Percentiles rank a stretch among this genome's conserved stretches.
phyloP scores from a whole-genome alignment of 2,329 filamentous ascomycete genomes.

The Trichoderma cornu-damae region DNA sequence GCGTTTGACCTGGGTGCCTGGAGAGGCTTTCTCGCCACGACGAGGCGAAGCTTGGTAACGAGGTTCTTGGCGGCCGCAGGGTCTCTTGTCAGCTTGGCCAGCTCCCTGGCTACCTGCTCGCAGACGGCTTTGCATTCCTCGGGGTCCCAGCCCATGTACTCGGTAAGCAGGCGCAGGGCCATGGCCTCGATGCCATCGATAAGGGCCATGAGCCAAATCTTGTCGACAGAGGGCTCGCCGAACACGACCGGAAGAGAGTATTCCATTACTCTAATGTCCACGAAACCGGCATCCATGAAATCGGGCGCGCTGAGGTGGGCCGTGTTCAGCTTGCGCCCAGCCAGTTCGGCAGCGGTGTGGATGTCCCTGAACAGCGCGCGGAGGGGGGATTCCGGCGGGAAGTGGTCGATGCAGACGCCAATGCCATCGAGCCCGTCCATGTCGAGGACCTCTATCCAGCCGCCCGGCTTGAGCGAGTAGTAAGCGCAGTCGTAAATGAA shows the following conservation, averaged over 20 bases:
- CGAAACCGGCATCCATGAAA: constrained; percentile 47
- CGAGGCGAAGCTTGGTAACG: constrained; percentile 43
- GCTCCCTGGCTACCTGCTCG: constrained; percentile 43
- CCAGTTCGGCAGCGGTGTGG: constrained; percentile 38
- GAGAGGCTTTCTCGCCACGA: constrained; percentile 48
- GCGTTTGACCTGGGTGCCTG: constrained; percentile 22
- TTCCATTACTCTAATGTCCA: constrained; percentile 45
- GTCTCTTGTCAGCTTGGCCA: constrained; percentile 46
- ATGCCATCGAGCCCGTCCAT: constrained; percentile 43
- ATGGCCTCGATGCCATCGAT: constrained; percentile 48
- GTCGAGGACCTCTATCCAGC: constrained; percentile 53
- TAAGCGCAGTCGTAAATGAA: constrained; percentile 50
- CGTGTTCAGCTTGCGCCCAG: constrained; percentile 43
- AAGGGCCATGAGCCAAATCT: constrained; percentile 50
- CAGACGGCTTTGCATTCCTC: constrained; percentile 45
- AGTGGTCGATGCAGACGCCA: constrained; percentile 32
- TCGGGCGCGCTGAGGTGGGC: constrained; percentile 43
- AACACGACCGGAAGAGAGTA: constrained; percentile 46
- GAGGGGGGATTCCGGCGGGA: constrained; percentile 43
- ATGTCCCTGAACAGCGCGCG: constrained; percentile 40
- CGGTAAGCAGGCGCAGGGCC: constrained; percentile 47
- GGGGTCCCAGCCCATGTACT: constrained; percentile 48
- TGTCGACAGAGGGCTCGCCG: constrained; percentile 43
- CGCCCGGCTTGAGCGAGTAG: constrained; percentile 50
- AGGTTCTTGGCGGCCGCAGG: constrained; percentile 40